Evolutionary conservation across 805 yeast species (phyloP).

Genomic region (Maudiozyma barnettii): DNA sequence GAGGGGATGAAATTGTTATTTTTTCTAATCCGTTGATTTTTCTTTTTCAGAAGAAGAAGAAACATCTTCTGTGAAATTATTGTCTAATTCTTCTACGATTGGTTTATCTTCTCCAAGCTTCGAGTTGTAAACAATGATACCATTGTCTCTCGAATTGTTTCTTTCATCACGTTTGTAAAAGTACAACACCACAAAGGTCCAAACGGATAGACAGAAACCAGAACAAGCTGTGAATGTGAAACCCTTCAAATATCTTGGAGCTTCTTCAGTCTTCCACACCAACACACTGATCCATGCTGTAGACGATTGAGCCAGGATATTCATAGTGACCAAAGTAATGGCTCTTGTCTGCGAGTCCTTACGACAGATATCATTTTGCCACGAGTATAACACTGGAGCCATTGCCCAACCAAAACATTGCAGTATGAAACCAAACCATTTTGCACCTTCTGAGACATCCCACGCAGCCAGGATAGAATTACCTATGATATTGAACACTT

Average conservation of each 20-base stretch:
- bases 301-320: slow-evolving; percentile 43
- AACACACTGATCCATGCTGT: slow-evolving; percentile 44
- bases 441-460: slow-evolving; percentile 44
- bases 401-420: slow-evolving; percentile 52
- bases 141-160: slow-evolving; percentile 29
- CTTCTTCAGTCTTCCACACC: slow-evolving; percentile 39
- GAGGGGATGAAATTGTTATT: not conserved
- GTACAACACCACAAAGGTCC: slow-evolving; percentile 23
- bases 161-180: slow-evolving; percentile 35
- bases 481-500: slow-evolving; percentile 42
- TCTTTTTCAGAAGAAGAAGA: not conserved
- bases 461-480: slow-evolving; percentile 46
- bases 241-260: slow-evolving; percentile 48
- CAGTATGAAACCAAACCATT: slow-evolving; percentile 51
- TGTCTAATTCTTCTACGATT: not conserved
- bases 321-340: slow-evolving; percentile 42
- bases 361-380: slow-evolving; percentile 51
- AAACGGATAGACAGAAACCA: slow-evolving; percentile 23
- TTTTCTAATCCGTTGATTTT: not conserved
- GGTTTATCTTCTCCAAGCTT: slow-evolving; percentile 9
- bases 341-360: slow-evolving; percentile 45
- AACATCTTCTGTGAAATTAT: not conserved
- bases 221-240: slow-evolving; percentile 36
- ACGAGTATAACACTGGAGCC: slow-evolving; percentile 50
- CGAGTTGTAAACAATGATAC: slow-evolving; percentile 28